These are phyloP conservation scores for Stagonosporopsis tanaceti DNA, from an alignment of 2,329 filamentous ascomycete species.

Conservation along the genomic window DNA sequence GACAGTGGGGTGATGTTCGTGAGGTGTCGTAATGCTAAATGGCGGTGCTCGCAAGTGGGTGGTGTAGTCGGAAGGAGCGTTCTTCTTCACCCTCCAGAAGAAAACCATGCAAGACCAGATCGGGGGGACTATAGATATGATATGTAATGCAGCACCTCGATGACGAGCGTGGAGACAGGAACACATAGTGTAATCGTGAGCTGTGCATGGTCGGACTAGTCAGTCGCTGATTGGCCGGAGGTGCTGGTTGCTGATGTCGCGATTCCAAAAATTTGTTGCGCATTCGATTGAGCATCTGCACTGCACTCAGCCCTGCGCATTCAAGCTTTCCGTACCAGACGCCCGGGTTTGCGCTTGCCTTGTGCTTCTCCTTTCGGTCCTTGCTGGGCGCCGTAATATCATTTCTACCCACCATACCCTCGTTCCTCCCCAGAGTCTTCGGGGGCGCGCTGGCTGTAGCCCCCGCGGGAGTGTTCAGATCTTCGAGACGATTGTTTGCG, in stretches of 20 bases:
- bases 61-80: no score
- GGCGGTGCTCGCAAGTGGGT: no score
- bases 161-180: constrained; percentile 25
- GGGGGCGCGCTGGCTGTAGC: constrained; percentile 34
- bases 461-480: constrained; percentile 19
- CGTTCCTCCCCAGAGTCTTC: constrained; percentile 21
- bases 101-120: not conserved
- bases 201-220: not conserved
- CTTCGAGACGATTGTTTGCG: constrained; percentile 20
- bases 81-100: not conserved
- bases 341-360: not conserved
- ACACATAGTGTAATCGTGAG: constrained; percentile 13
- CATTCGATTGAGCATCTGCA: not conserved
- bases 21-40: no score
- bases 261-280: constrained; percentile 13
- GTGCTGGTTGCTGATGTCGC: constrained; percentile 22
- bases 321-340: not conserved
- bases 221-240: constrained; percentile 25
- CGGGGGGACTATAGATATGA: not conserved
- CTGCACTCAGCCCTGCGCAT: not conserved
- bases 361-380: not conserved
- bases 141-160: not conserved
- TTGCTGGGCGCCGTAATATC: not conserved
- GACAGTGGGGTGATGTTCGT: no score
- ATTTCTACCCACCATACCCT: constrained; percentile 30